Base-by-base conservation (phyloP, 805 yeast genomes). In the Candida alai region DNA sequence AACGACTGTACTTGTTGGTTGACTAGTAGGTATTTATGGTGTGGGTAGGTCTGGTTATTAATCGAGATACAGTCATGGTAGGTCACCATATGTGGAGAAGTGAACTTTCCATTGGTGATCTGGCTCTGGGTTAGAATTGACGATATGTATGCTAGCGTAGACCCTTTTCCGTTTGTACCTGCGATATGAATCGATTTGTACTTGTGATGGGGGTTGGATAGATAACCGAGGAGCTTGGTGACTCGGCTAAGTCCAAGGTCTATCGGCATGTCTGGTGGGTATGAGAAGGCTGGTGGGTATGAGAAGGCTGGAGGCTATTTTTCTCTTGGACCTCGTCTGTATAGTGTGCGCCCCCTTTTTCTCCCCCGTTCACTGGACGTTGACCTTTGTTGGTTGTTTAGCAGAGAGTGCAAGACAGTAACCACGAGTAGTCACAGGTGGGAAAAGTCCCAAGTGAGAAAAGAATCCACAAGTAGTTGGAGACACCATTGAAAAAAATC, bases 161-260 rank as follows among this genome's bases (percentile, higher is more conserved):
- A 88, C 0, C 98, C 98, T 52, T 90, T 90, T 0, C 98, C 98
- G 52, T 90, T 90, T 6, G 98, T 90, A 0, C 98, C 98, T 0
- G 96, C 96, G 4, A 93, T 73, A 52, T 93, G 98, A n/a, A 93
- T 64, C 1, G 87, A 78, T 41, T 75, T 74, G 49, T 77, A 76
- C 4, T 61, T 46, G 11, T 53, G 41, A 24, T 86, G 93, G 0
- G 96, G 97, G 46, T 78, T 74, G 0, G 86, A 87, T 14, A 88
- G 60, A 23, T 50, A 49, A 17, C 43, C 43, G 6, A 67, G 55
- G 16, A 67, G 54, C 28, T 44, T 49, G 4, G 49, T 33, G 6
- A 67, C 53, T 31, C 73, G 46, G 3, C 58, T 39, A 13, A 67
- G 50, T 6, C 68, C 68, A 27, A 67, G 45, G 37, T 64, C 68